These are phyloP conservation scores for Aspergillaceae sp. DNA, from an alignment of 2,329 filamentous ascomycete species.

Conservation along the genomic window DNA sequence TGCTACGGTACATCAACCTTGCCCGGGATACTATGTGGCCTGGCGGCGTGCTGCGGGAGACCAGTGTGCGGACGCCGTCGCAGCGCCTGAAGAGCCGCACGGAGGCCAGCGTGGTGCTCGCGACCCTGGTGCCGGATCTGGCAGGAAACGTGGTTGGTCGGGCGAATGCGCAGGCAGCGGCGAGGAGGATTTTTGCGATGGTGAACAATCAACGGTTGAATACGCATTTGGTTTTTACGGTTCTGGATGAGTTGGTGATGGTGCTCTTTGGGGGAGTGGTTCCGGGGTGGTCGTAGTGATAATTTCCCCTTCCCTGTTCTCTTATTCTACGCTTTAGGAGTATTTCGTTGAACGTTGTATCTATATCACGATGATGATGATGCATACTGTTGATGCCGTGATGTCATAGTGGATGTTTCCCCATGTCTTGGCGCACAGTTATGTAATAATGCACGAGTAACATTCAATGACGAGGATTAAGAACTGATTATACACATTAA, in stretches of 20 bases:
- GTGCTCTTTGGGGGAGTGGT: constrained; percentile 48
- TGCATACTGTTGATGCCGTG: no score
- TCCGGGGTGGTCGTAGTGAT: neutral
- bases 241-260: constrained; percentile 61
- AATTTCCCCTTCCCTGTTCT: neutral
- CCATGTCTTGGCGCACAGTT: no score
- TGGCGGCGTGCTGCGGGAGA: constrained; percentile 38
- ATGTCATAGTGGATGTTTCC: no score
- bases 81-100: constrained; percentile 74
- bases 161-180: constrained; percentile 82
- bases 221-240: constrained; percentile 60
- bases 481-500: no score
- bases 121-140: constrained; percentile 80
- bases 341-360: neutral
- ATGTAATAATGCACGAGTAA: no score
- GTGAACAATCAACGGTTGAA: constrained; percentile 88
- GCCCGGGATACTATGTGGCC: constrained; percentile 79
- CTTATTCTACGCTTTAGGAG: neutral
- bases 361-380: no score
- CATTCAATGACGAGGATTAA: no score
- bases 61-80: constrained; percentile 51
- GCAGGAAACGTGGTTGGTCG: constrained; percentile 89
- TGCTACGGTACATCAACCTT: constrained; percentile 66
- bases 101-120: constrained; percentile 82
- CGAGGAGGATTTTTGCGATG: constrained; percentile 78